phyloP scores from a whole-genome alignment of 2,329 filamentous ascomycete genomes.

The Epichloe festucae region DNA sequence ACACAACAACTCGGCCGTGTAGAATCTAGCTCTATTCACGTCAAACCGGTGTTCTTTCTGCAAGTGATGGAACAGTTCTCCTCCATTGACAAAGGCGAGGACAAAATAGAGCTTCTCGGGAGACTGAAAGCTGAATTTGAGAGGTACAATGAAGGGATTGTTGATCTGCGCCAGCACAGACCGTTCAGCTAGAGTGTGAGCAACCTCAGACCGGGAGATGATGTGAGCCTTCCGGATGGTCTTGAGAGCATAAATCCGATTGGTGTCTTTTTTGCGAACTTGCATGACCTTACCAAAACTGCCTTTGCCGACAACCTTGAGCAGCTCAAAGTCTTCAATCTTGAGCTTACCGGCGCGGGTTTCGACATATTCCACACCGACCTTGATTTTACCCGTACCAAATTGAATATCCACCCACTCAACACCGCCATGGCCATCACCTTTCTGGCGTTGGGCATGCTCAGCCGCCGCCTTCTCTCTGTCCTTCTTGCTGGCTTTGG shows the following conservation, averaged over 20 bases:
- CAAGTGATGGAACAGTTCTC: conserved; percentile 93
- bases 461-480: conserved; percentile 63
- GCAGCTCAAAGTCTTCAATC: conserved; percentile 91
- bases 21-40: conserved; percentile 92
- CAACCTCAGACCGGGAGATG: conserved; percentile 94
- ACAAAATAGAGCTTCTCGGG: conserved; percentile 95
- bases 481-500: conserved; percentile 76
- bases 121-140: conserved; percentile 98
- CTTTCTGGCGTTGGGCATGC: conserved; percentile 39
- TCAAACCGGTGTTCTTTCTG: conserved; percentile 97
- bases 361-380: conserved; percentile 92
- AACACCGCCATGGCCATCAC: conserved; percentile 53
- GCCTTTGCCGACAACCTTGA: conserved; percentile 96
- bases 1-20: conserved; percentile 90
- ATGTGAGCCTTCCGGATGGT: conserved; percentile 99
- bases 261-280: conserved; percentile 92
- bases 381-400: conserved; percentile 74
- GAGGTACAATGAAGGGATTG: conserved; percentile 96
- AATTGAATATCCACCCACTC: conserved; percentile 90
- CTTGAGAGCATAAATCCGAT: conserved; percentile 95
- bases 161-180: conserved; percentile 99
- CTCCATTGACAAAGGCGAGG: conserved; percentile 92
- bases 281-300: conserved; percentile 99
- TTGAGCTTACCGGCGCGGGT: conserved; percentile 80
- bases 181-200: conserved; percentile 88